These are phyloP conservation scores for Ilex aquifolium DNA, from an alignment of 257 asterid species.

Conservation along the genomic window DNA sequence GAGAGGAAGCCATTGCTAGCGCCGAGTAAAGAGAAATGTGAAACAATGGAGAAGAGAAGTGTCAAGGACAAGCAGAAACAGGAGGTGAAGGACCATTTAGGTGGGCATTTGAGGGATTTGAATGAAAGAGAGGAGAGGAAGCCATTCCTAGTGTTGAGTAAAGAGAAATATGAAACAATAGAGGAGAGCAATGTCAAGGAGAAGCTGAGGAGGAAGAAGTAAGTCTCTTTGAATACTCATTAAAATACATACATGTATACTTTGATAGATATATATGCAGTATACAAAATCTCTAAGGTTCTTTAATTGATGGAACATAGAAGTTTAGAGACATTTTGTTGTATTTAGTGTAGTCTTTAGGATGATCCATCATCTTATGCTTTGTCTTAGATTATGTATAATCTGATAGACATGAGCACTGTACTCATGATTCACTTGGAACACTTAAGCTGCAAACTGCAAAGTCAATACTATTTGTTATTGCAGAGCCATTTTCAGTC, in stretches of 20 bases:
- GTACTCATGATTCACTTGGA: too few species aligned
- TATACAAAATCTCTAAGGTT: too few species aligned
- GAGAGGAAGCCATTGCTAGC: conserved; percentile 74
- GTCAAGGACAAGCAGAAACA: conserved; percentile 42
- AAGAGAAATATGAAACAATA: conserved; percentile 38
- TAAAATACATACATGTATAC: neutral
- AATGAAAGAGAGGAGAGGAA: conserved; percentile 54
- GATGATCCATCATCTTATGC: too few species aligned
- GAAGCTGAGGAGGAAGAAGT: conserved; percentile 62
- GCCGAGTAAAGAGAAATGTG: conserved; percentile 36
- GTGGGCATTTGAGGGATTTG: conserved; percentile 11
- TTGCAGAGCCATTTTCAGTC: neutral
- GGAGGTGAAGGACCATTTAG: conserved; percentile 7
- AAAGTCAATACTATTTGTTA: neutral
- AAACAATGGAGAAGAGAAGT: conserved; percentile 28
- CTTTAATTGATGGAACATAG: too few species aligned
- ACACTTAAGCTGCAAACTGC: neutral
- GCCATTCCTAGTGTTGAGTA: conserved; percentile 49
- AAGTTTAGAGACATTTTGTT: too few species aligned
- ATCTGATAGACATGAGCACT: too few species aligned
- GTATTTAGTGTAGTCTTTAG: too few species aligned
- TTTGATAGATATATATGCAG: too few species aligned
- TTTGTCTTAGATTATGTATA: too few species aligned
- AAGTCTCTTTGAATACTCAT: conserved; percentile 9
- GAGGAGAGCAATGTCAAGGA: conserved; percentile 40